Base-by-base conservation (phyloP, 768 basidiomycete genomes). In the Leccinum aurantiacum region DNA sequence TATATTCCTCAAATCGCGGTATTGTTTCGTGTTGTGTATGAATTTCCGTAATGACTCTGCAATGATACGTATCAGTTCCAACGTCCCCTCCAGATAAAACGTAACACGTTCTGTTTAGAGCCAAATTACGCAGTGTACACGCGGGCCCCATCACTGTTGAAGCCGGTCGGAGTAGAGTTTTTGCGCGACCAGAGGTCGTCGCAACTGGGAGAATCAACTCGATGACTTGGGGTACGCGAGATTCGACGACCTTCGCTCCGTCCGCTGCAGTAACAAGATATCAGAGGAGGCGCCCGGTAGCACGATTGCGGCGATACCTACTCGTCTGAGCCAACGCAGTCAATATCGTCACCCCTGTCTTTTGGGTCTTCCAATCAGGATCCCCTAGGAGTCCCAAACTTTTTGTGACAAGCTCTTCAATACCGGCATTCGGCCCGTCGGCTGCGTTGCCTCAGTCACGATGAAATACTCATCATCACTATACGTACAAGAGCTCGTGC, bases 141-240 rank as follows among this genome's bases (percentile, higher is more conserved):
- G 70, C 62, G 4, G 69, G 67, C 25, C 69, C 69, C 59, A 70
- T 11, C 65, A 70, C 62, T 60, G 60, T 54, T 6, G 69, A 66
- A 55, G 64, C 51, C 29, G 59, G 54, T 31, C 15, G 44, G 52
- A 19, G 44, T 11, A 9, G 3, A 41, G 8, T 41, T 41, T 46
- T 4, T 46, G 44, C n/a, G 44, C 9, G 44, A 11, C 3, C 5
- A 19, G 44, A 11, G 44, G 44, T 11, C n/a, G 5, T 11, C 11
- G n/a, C n/a, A 19, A 19, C 49, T 4, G 49, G 27, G 17, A 50
- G 49, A n/a, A 50, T 25, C 49, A 50, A 15, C 27, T 50, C 14
- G 49, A 50, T 29, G 9, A 50, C 9, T 8, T 50, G 1, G 27
- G 25, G 25, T 50, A 50, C 11, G 25, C 5, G 2, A n/a, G 17